Base-by-base conservation (phyloP, 768 basidiomycete species). In the Serendipita indica region DNA sequence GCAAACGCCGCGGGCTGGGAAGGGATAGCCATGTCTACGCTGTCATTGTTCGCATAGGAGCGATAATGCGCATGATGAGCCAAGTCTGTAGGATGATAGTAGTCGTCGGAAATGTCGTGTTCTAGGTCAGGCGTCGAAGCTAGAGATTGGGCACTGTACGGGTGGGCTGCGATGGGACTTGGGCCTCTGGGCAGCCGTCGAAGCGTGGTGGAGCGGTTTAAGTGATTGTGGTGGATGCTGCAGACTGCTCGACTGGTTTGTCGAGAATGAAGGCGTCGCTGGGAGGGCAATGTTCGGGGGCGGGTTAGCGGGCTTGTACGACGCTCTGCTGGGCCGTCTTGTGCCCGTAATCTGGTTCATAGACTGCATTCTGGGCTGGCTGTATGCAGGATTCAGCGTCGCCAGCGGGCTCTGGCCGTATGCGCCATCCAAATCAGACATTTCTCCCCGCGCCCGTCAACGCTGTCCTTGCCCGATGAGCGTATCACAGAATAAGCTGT, bases 91-190 rank as follows among this genome's bases (percentile, higher is more conserved):
- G 25, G 49, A 54, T 25, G 30, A 20, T 0, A 20, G 16, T 10
- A n/a, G n/a, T 28, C 49, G 25, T 54, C 49, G 3, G 49, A 54
- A 33, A 22, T n/a, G 10, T 54, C 49, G 25, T 54, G 4, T 27
- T 54, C 49, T 16, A 54, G 16, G 49, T 54, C 49, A 22, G 49
- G 30, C 22, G 49, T 54, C 22, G 49, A 54, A 22, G 22, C 49
- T 33, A 54, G n/a, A n/a, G 49, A 54, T 16, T 54, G 49, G 49
- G 49, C 49, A 30, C 49, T 54, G 49, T 54, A 54, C n/a, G 49
- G 49, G 32, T 54, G 49, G n/a, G 22, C 25, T n/a, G 30, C n/a
- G n/a, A n/a, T 43, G 4, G 49, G 32, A 33, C 25, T 54, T 25
- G 22, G 32, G 10, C 49, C 49, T 27, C 49, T 27, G 10, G n/a